Evolutionary conservation across 108 stramenopile genomes (phyloP), one percentile per base, ranked within the genome.

Genomic region (Tribonema minus): DNA sequence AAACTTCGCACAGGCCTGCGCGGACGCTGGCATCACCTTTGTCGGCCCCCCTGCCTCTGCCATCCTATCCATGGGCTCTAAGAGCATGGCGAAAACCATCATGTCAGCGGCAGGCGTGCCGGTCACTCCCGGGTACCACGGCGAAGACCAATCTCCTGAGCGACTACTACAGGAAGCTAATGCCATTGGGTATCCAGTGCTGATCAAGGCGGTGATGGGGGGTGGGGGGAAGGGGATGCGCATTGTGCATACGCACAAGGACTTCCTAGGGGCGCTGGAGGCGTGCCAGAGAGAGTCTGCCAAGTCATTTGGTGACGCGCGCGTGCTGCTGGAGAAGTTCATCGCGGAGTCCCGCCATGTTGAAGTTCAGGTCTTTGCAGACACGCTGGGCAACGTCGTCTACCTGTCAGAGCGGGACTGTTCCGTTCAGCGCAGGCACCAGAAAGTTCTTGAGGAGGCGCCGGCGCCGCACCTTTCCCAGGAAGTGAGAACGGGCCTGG

Each of bases 391-490:
- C 7, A 92, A 95, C 72, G 92, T 91, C 46, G 93, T 96, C 9
- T 92, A 96, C 74, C 88, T 98, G 39, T 91, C 87, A 84, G 97
- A 96, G 75, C 86, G 95, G 39, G 97, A 98, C 85, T 95, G 94
- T 81, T 90, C 89, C 37, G 89, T 96, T 54, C 97, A 98, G 84
- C 86, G 97, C 37, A 68, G 77, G 34, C 94, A 95, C 82, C 97
- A 98, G 76, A 98, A 98, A 85, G 94, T 98, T 26, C 90, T 98
- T 65, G 97, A 98, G 78, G 94, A 95, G 88, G 94, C 95, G 9
- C 97, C 97, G 2, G 94, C 95, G 27, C 92, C 92, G 76, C 87
- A 88, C 27, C 72, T 95, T 28, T 86, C 88, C 1, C 86, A 84
- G 58, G 88, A 86, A 0, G 71, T 91, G 41, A 85, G 94, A 67